Evolutionary conservation across 345 rosid species (phyloP).

Genomic region (Dipteronia dyeriana): DNA sequence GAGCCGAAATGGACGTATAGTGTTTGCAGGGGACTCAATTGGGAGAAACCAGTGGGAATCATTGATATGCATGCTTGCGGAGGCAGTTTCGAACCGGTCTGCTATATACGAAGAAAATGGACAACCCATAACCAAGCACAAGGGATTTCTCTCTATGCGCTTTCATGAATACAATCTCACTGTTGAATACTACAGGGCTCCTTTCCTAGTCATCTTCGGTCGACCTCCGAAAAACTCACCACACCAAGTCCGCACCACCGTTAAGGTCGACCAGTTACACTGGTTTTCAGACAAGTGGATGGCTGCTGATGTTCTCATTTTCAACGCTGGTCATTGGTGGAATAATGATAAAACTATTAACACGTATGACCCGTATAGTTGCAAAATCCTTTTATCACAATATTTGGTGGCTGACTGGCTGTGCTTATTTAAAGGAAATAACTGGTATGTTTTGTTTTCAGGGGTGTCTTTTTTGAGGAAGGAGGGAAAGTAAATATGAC

Average conservation of each 20-base stretch:
- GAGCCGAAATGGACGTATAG: constrained; percentile 70
- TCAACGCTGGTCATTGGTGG: constrained; percentile 94
- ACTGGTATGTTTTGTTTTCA: constrained; percentile 14
- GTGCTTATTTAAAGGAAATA: neutral
- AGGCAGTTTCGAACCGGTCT: constrained; percentile 53
- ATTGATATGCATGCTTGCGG: constrained; percentile 68
- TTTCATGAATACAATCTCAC: constrained; percentile 72
- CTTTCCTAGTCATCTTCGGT: constrained; percentile 61
- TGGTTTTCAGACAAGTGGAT: constrained; percentile 67
- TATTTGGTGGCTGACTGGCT: neutral
- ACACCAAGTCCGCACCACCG: constrained; percentile 32
- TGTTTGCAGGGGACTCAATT: constrained; percentile 87
- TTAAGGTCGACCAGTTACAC: constrained; percentile 65
- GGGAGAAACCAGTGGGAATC: constrained; percentile 98
- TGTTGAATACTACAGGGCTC: constrained; percentile 74
- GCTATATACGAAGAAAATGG: constrained; percentile 69
- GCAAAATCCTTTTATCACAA: neutral
- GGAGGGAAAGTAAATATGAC: constrained; percentile 59
- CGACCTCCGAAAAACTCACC: constrained; percentile 60
- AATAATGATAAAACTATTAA: constrained; percentile 62
- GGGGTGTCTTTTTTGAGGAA: constrained; percentile 75
- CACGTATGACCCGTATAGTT: constrained; percentile 24
- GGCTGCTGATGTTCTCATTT: constrained; percentile 69
- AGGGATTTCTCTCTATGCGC: constrained; percentile 78
- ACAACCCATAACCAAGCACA: constrained; percentile 75